Base-by-base conservation (phyloP, 768 basidiomycete genomes). In the Calocera viscosa region DNA sequence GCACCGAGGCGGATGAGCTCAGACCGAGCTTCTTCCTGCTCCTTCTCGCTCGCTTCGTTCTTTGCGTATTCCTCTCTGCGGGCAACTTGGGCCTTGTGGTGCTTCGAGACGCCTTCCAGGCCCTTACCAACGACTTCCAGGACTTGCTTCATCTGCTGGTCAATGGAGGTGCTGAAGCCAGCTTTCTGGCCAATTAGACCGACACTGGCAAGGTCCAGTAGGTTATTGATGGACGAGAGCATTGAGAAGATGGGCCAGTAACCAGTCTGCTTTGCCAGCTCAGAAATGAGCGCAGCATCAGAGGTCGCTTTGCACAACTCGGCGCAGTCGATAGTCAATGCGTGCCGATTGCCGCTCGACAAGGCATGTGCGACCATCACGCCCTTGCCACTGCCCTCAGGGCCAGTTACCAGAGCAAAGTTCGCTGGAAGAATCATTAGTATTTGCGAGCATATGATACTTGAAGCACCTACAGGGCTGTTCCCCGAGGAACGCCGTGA, bases 111-210 rank as follows among this genome's bases (percentile, higher is more conserved):
- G 14, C 83, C 78, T 67, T 85, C 83, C 22, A 99, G 82, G 1
- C 87, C 89, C 2, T 76, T 80, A 2, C 83, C 85, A 28, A 89
- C 89, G 11, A 94, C 86, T 53, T 86, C 84, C 8, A 99, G 82
- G 40, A 99, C 84, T 71, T 90, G 83, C 71, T 89, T 88, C 49
- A 97, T 78, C 75, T 97, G 92, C 47, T 91, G 89, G 19, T 84
- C 78, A 16, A 94, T 78, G 1, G 92, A 86, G 40, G 82, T 86
- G 63, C 86, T 87, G 70, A 97, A 78, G 19, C 96, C 94, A 26
- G 90, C 94, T 78, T 97, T 97, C 73, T 96, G 92, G 1, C 96
- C 96, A 71, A 96, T 96, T n/a, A 98, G 73, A 1, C 94, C 94
- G 47, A 94, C 83, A 67, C 87, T 88, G 0, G 91, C 93, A n/a